These are phyloP conservation scores for Rhodotorula glutinis DNA, from an alignment of 1,284 basidiomycete species.

Conservation along the genomic window DNA sequence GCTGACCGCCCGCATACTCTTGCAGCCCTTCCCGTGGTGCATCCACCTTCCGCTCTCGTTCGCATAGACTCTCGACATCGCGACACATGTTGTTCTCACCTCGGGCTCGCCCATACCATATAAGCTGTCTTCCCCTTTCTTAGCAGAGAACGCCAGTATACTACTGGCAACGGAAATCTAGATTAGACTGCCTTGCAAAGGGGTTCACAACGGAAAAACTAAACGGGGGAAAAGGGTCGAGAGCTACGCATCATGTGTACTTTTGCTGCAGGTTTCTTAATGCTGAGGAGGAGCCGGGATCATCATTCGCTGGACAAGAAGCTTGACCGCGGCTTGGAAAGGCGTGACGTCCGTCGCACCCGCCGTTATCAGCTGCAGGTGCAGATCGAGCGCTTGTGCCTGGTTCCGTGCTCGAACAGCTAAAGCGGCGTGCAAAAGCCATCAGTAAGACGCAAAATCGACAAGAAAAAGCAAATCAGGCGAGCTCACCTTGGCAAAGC, in stretches of 20 bases:
- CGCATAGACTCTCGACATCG: too few species aligned
- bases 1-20: too few species aligned
- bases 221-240: too few species aligned
- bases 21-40: too few species aligned
- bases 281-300: neutral
- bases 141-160: too few species aligned
- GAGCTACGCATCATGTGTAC: neutral
- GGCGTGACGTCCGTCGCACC: conserved; percentile 35
- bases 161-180: too few species aligned
- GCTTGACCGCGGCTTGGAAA: conserved; percentile 43
- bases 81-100: too few species aligned
- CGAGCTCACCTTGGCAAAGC: conserved; percentile 44
- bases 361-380: conserved; percentile 37
- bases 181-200: too few species aligned
- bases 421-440: conserved; percentile 1
- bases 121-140: too few species aligned
- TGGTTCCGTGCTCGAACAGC: conserved; percentile 41
- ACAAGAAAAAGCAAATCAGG: neutral
- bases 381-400: conserved; percentile 38
- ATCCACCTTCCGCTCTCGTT: too few species aligned
- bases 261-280: neutral
- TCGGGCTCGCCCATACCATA: too few species aligned
- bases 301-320: conserved; percentile 33
- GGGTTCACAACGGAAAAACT: too few species aligned
- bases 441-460: neutral